Evolutionary conservation across 495 filamentous ascomycete genomes (phyloP).

Genomic region (Hypoxylon fragiforme): DNA sequence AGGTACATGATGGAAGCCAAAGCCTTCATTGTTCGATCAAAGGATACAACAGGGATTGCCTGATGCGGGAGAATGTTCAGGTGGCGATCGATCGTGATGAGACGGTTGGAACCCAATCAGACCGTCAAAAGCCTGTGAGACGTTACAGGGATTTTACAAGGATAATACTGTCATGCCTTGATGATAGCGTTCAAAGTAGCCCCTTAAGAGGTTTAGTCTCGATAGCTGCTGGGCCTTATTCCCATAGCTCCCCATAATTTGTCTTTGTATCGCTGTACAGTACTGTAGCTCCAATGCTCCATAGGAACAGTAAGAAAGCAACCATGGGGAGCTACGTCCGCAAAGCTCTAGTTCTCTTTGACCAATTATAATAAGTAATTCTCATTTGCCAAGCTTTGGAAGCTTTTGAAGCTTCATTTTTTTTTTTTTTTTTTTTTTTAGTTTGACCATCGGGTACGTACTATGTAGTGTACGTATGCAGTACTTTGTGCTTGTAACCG

Average conservation of each 20-base stretch:
- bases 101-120: conserved; percentile 12
- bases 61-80: conserved; percentile 35
- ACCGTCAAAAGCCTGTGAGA: conserved; percentile 1
- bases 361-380: too few species aligned
- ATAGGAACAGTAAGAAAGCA: too few species aligned
- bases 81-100: conserved; percentile 34
- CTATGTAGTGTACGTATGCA: too few species aligned
- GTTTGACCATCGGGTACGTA: too few species aligned
- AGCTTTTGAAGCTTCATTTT: too few species aligned
- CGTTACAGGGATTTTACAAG: conserved; percentile 18
- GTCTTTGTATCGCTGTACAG: neutral
- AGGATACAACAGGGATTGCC: conserved; percentile 19
- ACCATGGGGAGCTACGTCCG: too few species aligned
- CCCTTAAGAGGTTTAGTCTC: conserved; percentile 9
- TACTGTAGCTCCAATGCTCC: too few species aligned
- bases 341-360: neutral
- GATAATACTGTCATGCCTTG: conserved; percentile 17
- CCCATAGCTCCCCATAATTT: conserved; percentile 19
- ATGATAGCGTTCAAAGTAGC: conserved; percentile 25
- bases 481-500: too few species aligned
- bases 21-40: conserved; percentile 18
- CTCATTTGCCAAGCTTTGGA: neutral
- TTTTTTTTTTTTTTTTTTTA: too few species aligned
- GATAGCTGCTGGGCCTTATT: conserved; percentile 1
- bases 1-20: too few species aligned